Conservation (phyloP, 2,329 filamentous ascomycete species). For the Aspergillus calidoustus region DNA sequence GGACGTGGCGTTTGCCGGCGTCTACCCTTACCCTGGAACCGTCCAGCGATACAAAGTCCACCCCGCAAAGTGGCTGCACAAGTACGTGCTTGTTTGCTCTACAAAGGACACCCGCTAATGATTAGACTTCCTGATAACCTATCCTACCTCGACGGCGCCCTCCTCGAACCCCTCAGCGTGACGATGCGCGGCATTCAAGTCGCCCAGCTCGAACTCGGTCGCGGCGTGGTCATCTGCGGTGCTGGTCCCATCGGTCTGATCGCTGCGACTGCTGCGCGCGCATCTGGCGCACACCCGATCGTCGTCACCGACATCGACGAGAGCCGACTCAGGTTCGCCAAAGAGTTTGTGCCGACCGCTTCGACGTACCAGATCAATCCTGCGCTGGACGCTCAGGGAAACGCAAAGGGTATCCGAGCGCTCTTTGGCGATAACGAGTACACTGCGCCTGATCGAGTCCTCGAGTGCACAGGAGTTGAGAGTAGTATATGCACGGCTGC, state of each 20-base stretch:
- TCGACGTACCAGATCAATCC: constrained; percentile 60
- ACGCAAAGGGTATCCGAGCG: constrained; percentile 57
- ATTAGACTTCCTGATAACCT: constrained; percentile 58
- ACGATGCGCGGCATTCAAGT: constrained; percentile 64
- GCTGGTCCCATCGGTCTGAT: constrained; percentile 68
- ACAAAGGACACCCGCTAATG: not conserved
- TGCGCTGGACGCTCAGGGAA: constrained; percentile 52
- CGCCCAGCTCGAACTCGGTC: constrained; percentile 59
- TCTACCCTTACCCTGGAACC: constrained; percentile 64
- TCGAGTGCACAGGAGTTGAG: constrained; percentile 71
- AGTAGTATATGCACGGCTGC: constrained; percentile 64
- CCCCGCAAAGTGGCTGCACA: constrained; percentile 63
- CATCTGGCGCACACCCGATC: constrained; percentile 66
- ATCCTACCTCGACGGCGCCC: constrained; percentile 62
- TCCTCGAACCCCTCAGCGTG: constrained; percentile 68
- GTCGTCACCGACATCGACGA: constrained; percentile 68
- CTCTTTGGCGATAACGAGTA: constrained; percentile 62
- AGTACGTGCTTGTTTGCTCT: constrained; percentile 19
- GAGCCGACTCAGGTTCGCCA: constrained; percentile 61
- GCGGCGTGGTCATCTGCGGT: constrained; percentile 62
- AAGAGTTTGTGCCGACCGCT: constrained; percentile 59
- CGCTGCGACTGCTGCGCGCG: constrained; percentile 60
- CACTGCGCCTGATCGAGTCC: constrained; percentile 60
- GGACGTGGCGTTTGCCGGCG: constrained; percentile 64
- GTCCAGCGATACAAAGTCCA: constrained; percentile 67